phyloP scores from a whole-genome alignment of 495 filamentous ascomycete genomes.

The Aspergillus nidulans region DNA sequence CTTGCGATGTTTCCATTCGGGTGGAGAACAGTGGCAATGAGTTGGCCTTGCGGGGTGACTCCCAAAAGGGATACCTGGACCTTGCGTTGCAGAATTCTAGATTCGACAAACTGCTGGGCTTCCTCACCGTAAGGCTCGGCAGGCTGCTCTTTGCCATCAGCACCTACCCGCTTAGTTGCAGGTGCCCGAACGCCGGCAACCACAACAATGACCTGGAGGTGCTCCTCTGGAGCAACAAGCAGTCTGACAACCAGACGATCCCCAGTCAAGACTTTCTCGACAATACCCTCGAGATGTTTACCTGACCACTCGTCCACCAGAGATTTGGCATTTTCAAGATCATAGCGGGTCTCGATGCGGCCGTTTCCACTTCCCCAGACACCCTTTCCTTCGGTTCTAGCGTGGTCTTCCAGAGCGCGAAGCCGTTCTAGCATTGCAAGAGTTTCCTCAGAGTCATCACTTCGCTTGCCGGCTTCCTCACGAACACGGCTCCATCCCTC shows the following conservation, averaged over 20 bases:
- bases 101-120: slow-evolving; percentile 79
- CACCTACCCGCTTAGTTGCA: slow-evolving; percentile 72
- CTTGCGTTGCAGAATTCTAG: slow-evolving; percentile 76
- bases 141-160: slow-evolving; percentile 71
- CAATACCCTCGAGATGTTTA: slow-evolving; percentile 67
- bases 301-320: slow-evolving; percentile 77
- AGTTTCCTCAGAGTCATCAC: slow-evolving; percentile 75
- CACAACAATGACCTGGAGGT: slow-evolving; percentile 80
- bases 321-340: slow-evolving; percentile 63
- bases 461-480: slow-evolving; percentile 81
- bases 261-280: slow-evolving; percentile 86
- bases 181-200: slow-evolving; percentile 87
- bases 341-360: slow-evolving; percentile 70
- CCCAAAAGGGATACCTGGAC: slow-evolving; percentile 78
- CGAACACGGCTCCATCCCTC: slow-evolving; percentile 88
- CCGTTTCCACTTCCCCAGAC: slow-evolving; percentile 63
- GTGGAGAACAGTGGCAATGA: slow-evolving; percentile 77
- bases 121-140: slow-evolving; percentile 86
- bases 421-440: slow-evolving; percentile 68
- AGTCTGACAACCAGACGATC: slow-evolving; percentile 87
- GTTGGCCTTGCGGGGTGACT: slow-evolving; percentile 77
- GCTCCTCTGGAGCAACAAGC: slow-evolving; percentile 67
- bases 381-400: slow-evolving; percentile 71
- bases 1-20: slow-evolving; percentile 88
- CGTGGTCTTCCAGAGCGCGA: slow-evolving; percentile 71